Evolutionary conservation across 2,329 filamentous ascomycete genomes (phyloP).

Genomic region (Colletotrichum simmondsii): DNA sequence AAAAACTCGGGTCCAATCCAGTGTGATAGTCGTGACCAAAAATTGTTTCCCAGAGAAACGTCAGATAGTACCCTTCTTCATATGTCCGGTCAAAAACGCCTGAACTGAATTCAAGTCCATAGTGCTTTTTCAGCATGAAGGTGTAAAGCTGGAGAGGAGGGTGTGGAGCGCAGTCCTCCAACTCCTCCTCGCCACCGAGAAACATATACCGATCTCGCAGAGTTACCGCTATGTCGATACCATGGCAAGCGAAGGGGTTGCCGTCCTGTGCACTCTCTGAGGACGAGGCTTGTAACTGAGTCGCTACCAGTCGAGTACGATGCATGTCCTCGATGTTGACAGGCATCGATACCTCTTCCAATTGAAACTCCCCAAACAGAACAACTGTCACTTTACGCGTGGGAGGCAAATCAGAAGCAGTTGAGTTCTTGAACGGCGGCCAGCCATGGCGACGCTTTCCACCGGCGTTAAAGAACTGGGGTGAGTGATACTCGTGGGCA

Average conservation of each 20-base stretch:
- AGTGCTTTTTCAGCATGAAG: not conserved
- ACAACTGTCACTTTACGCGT: not conserved
- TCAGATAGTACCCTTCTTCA: not conserved
- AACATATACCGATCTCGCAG: not conserved
- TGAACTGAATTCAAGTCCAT: not conserved
- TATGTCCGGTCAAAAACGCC: not conserved
- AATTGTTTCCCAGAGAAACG: not conserved
- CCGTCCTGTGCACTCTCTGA: not conserved
- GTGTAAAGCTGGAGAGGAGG: not conserved
- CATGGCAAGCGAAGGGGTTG: not conserved
- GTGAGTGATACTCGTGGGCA: not conserved
- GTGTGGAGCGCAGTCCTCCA: not conserved
- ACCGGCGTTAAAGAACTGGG: not conserved
- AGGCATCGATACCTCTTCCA: not conserved
- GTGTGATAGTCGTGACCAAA: not conserved
- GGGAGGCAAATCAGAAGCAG: too few species aligned
- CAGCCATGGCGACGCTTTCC: not conserved
- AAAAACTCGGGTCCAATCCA: not conserved
- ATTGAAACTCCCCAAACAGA: not conserved
- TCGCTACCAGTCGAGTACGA: not conserved
- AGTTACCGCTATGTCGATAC: not conserved
- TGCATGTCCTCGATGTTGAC: not conserved
- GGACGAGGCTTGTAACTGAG: not conserved
- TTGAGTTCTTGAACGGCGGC: not conserved
- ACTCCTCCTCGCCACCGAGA: not conserved